Evolutionary conservation across 306 rosid genomes (phyloP).

Genomic region (Nissolia schottii): DNA sequence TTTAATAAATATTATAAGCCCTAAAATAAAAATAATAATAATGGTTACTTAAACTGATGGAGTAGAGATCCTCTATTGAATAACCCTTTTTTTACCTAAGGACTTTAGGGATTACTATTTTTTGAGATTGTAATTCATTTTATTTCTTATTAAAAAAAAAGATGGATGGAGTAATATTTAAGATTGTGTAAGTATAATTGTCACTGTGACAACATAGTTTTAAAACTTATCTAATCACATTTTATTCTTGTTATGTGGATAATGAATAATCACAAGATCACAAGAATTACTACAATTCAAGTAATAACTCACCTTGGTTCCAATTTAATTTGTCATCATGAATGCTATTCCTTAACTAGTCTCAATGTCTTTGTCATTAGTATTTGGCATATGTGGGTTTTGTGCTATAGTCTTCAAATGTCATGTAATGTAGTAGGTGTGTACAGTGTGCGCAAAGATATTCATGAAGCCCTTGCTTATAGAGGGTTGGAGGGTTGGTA

Average conservation of each 20-base stretch:
- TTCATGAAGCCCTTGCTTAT: background rate
- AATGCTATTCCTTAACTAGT: background rate
- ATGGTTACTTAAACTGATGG: too few species aligned
- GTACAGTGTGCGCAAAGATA: background rate
- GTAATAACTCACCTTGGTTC: background rate
- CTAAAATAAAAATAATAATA: too few species aligned
- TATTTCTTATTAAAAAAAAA: too few species aligned
- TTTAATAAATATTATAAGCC: too few species aligned
- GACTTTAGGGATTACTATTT: too few species aligned
- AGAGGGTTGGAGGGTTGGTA: slow-evolving; percentile 6
- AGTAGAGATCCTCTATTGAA: too few species aligned
- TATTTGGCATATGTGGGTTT: background rate
- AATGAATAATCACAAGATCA: background rate
- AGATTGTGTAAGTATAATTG: background rate
- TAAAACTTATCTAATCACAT: background rate
- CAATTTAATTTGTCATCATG: too few species aligned
- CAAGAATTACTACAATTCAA: background rate
- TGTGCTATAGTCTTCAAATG: background rate
- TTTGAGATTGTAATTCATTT: too few species aligned
- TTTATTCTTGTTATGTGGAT: background rate
- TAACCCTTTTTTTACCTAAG: too few species aligned
- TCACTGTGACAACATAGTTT: background rate
- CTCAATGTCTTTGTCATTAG: background rate
- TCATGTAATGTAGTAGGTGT: background rate
- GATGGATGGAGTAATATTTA: background rate